These are phyloP conservation scores for Ministeria vibrans DNA, from an alignment of 78 protist species.

Conservation along the genomic window DNA sequence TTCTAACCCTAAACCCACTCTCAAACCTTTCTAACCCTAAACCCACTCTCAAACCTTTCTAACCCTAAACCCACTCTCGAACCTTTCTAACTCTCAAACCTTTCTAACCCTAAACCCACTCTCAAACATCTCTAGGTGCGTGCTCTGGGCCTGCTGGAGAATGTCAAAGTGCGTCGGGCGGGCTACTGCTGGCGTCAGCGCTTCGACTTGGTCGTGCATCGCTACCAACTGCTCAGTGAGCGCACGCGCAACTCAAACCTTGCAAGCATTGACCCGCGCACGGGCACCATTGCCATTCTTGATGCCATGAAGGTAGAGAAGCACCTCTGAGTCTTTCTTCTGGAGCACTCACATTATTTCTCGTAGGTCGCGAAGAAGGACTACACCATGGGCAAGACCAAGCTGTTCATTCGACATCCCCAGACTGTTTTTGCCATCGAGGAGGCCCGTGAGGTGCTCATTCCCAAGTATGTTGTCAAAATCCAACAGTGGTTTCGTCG, in stretches of 20 bases:
- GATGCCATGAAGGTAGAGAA: neutral
- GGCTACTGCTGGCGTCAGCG: constrained; percentile 81
- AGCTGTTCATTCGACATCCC: neutral
- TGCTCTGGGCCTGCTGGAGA: constrained; percentile 74
- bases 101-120: neutral
- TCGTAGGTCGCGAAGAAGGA: no score
- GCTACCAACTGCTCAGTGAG: neutral
- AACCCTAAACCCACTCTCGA: no score
- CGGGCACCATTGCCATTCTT: neutral
- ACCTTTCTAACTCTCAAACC: neutral
- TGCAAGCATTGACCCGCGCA: neutral
- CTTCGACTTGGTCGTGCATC: constrained; percentile 48
- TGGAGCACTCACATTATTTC: no score
- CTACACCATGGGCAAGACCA: constrained; percentile 8
- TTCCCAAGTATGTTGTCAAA: neutral
- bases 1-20: no score
- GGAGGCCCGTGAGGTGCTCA: neutral
- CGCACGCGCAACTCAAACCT: neutral
- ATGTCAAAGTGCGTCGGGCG: constrained; percentile 86
- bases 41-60: no score
- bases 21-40: no score
- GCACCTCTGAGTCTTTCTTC: no score
- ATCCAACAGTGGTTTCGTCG: neutral
- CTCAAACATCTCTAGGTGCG: neutral
- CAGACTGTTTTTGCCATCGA: constrained; percentile 44